Base-by-base conservation (phyloP, 2,329 filamentous ascomycete genomes). In the Endocalyx cinctus region DNA sequence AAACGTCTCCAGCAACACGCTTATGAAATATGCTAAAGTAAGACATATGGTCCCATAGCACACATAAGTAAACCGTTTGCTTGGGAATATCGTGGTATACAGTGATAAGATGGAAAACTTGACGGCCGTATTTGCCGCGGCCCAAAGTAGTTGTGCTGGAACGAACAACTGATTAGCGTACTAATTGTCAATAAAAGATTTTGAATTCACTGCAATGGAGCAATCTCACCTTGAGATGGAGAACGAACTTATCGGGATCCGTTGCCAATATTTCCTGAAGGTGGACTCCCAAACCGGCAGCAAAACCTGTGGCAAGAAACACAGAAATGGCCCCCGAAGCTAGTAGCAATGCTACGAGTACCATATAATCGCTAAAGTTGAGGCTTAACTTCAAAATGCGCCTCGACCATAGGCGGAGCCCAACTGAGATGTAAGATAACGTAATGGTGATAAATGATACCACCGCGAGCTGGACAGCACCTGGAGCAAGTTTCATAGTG, bases 61-160 rank as follows among this genome's bases (percentile, higher is more conserved):
- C 4, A 38, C 20, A 5, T 27, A 17, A 10, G 5, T 4, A 12
- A 42, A 39, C 10, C 3, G 31, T 6, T 16, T 38, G 6, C 5
- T 16, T 3, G 38, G 38, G 18, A 47, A 47, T 6, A 46, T 6
- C 13, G 14, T 29, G 8, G 31, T 45, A 17, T 45, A 43, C n/a
- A 45, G 18, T 11, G 43, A 43, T 5, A 43, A 25, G 5, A 45
- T 43, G 12, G 40, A 45, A 10, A 43, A 27, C 27, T 43, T 45
- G 13, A 43, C 40, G 17, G 28, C 18, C 4, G 37, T 39, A 17
- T 45, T 45, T 13, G 40, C 40, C 5, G 38, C 40, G 5, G 31
- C 40, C 43, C 40, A 45, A 12, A 43, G 25, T 27, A 36, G n/a
- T 14, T 32, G 28, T 3, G 3, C 31, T n/a, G 29, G 13, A 3